phyloP scores from a whole-genome alignment of 208 protist genomes.

The Trypanosoma lewisi region DNA sequence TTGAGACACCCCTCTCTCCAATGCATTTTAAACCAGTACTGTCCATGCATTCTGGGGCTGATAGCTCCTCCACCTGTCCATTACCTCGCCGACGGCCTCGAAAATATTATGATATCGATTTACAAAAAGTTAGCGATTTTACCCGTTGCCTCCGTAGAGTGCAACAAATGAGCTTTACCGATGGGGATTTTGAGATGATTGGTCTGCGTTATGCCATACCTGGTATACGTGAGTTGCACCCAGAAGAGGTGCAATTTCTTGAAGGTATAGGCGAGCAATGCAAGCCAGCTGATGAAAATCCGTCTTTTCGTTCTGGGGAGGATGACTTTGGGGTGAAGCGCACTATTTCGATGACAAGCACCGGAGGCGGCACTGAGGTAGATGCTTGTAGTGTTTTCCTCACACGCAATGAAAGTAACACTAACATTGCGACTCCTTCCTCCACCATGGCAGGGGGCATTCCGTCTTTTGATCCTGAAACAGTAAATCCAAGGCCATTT shows the following conservation, averaged over 20 bases:
- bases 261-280: slow-evolving; percentile 5
- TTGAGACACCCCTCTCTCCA: slow-evolving; percentile 22
- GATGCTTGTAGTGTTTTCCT: neutral
- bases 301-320: neutral
- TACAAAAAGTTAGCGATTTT: slow-evolving; percentile 32
- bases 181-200: slow-evolving; percentile 47
- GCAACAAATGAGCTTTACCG: slow-evolving; percentile 29
- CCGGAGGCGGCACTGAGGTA: slow-evolving; percentile 9
- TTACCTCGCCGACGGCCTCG: neutral
- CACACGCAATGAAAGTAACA: neutral
- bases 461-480: neutral
- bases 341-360: neutral
- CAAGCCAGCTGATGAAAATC: neutral
- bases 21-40: slow-evolving; percentile 30
- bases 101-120: slow-evolving; percentile 33
- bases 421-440: neutral
- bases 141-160: slow-evolving; percentile 35
- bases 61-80: slow-evolving; percentile 16
- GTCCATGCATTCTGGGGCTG: slow-evolving; percentile 21
- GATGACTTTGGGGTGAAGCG: slow-evolving; percentile 12
- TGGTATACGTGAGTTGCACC: slow-evolving; percentile 36
- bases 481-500: neutral
- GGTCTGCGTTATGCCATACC: slow-evolving; percentile 52
- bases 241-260: slow-evolving; percentile 14
- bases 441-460: neutral